Conservation (phyloP, 805 yeast species). For the Ogataea nitratoaversa region DNA sequence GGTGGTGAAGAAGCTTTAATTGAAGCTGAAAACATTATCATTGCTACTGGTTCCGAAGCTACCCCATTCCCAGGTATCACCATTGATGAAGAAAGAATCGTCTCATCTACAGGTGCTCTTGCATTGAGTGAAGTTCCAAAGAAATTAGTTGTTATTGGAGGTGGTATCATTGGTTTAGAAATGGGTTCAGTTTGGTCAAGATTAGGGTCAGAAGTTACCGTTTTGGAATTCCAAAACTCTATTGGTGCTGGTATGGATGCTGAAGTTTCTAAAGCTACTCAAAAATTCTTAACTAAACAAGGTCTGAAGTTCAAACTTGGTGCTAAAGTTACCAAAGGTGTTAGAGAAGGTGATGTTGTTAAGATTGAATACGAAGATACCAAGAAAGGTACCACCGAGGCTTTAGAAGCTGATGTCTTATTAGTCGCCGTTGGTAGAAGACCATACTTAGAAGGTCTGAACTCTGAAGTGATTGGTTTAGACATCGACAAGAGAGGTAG, state of each 20-base stretch:
- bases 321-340: constrained; percentile 86
- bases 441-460: constrained; percentile 88
- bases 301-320: constrained; percentile 90
- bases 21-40: constrained; percentile 81
- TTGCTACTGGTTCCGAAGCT: constrained; percentile 98
- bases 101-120: constrained; percentile 90
- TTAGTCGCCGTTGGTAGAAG: constrained; percentile 98
- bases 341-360: constrained; percentile 84
- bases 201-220: constrained; percentile 92
- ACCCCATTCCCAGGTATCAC: constrained; percentile 98
- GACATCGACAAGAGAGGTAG: constrained; percentile 92
- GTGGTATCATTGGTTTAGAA: constrained; percentile 98
- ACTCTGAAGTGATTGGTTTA: constrained; percentile 82
- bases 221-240: constrained; percentile 82
- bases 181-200: constrained; percentile 98
- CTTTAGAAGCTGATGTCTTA: constrained; percentile 84
- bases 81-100: constrained; percentile 95
- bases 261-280: constrained; percentile 87
- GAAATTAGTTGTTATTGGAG: constrained; percentile 90
- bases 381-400: constrained; percentile 77
- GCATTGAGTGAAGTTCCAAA: constrained; percentile 87
- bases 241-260: constrained; percentile 99
- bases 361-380: constrained; percentile 84
- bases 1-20: constrained; percentile 71
- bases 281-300: constrained; percentile 88